Evolutionary conservation across 176 grass and related monocot genomes (phyloP).

Genomic region (Secale cereale): DNA sequence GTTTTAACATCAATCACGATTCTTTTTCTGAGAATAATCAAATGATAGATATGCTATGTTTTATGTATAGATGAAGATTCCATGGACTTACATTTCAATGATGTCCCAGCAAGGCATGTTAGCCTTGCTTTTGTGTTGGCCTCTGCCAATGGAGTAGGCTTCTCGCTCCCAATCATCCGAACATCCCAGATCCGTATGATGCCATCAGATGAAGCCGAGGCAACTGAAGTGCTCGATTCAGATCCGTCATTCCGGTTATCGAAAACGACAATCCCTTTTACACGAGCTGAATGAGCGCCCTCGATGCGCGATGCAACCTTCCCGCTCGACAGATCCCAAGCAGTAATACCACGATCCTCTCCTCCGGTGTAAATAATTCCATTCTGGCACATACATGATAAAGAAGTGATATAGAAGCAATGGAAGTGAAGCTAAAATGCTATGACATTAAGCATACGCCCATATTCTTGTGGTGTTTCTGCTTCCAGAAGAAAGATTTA

Average conservation of each 20-base stretch:
- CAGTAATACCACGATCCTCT: slow-evolving; percentile 67
- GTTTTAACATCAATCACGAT: not conserved
- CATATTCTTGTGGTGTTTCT: not conserved
- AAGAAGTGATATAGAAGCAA: slow-evolving; percentile 1
- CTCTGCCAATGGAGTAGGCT: slow-evolving; percentile 69
- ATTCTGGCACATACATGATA: slow-evolving; percentile 44
- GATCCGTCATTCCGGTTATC: slow-evolving; percentile 36
- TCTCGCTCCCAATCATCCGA: slow-evolving; percentile 53
- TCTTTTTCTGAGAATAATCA: not conserved
- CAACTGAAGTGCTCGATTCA: slow-evolving; percentile 51
- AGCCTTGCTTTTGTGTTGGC: slow-evolving; percentile 86
- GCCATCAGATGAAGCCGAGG: slow-evolving; percentile 92
- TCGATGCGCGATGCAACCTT: slow-evolving; percentile 67
- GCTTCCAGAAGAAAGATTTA: not conserved
- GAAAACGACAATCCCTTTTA: slow-evolving; percentile 77
- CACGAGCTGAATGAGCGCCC: slow-evolving; percentile 68
- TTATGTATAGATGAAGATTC: not conserved
- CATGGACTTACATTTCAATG: slow-evolving; percentile 70
- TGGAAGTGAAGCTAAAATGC: no score
- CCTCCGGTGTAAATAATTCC: slow-evolving; percentile 73
- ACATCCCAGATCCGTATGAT: slow-evolving; percentile 85
- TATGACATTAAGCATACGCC: not conserved
- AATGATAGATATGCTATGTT: not conserved
- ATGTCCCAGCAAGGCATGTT: slow-evolving; percentile 86
- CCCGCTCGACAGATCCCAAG: slow-evolving; percentile 80